These are phyloP conservation scores for Balakata baccata DNA, from an alignment of 345 rosid genomes.

Conservation along the genomic window DNA sequence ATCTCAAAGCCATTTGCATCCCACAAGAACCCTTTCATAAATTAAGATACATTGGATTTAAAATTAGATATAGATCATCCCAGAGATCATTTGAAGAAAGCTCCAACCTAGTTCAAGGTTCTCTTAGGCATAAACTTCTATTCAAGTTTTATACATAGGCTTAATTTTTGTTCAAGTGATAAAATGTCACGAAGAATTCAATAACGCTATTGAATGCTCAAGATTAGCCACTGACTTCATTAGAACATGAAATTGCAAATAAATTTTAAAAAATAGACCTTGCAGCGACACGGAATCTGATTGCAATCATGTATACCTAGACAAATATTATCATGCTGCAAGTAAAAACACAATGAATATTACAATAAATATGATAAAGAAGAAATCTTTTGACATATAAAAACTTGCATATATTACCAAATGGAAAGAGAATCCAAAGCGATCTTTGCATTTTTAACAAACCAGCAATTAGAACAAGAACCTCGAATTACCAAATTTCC, in stretches of 20 bases:
- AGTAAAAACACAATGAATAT: too few relatives aligned
- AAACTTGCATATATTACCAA: constrained; percentile 8
- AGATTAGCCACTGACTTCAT: background rate
- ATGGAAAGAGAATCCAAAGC: constrained; percentile 26
- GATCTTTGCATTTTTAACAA: constrained; percentile 18
- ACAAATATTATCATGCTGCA: constrained; percentile 28
- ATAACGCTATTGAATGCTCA: constrained; percentile 44
- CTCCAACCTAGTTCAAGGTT: too few relatives aligned
- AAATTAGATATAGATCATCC: too few relatives aligned
- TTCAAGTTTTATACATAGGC: background rate
- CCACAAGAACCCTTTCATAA: too few relatives aligned
- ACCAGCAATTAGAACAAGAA: constrained; percentile 27
- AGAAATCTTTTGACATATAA: background rate
- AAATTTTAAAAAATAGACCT: constrained; percentile 9
- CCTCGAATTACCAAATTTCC: constrained; percentile 28
- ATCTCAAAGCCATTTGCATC: too few relatives aligned
- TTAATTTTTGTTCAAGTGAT: constrained; percentile 77
- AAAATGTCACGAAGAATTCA: constrained; percentile 65
- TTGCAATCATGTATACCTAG: constrained; percentile 27
- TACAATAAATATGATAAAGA: background rate
- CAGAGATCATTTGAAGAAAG: too few relatives aligned
- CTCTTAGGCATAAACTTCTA: too few relatives aligned
- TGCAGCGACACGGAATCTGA: constrained; percentile 28
- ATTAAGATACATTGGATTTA: too few relatives aligned
- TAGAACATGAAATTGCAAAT: too few relatives aligned